These are phyloP conservation scores for Acer campestre DNA, from an alignment of 345 rosid species.

Conservation along the genomic window DNA sequence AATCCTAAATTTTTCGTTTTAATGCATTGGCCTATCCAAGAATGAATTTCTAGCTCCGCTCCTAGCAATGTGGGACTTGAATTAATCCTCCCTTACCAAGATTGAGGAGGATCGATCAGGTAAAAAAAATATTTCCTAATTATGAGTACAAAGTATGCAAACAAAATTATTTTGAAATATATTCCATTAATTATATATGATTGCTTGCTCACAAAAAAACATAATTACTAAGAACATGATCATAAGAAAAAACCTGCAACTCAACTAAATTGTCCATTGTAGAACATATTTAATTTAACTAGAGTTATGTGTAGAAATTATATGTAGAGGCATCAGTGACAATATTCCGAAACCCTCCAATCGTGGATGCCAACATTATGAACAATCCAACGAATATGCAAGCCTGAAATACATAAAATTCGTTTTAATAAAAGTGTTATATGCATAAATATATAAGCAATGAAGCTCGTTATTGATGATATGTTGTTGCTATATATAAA, in stretches of 20 bases:
- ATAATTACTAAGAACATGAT: background rate
- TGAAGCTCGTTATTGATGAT: no score
- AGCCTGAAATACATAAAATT: slow-evolving; percentile 35
- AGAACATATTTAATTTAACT: background rate
- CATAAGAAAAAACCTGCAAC: no score
- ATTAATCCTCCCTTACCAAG: no score
- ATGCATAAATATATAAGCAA: background rate
- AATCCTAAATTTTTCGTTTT: no score
- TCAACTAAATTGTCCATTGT: background rate
- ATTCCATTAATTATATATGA: no score
- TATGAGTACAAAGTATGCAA: background rate
- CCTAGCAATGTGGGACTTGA: no score
- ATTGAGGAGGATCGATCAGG: no score
- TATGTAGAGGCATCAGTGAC: slow-evolving; percentile 75
- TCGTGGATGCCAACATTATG: slow-evolving; percentile 88
- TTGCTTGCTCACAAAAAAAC: background rate
- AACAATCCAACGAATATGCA: slow-evolving; percentile 64
- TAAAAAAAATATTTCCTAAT: background rate
- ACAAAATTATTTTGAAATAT: no score
- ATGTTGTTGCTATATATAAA: background rate
- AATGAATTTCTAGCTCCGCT: no score
- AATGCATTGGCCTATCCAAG: no score
- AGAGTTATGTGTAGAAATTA: slow-evolving; percentile 62
- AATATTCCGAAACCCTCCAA: slow-evolving; percentile 91
- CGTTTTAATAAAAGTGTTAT: no score